Conservation (phyloP, 345 rosid genomes). For the Sonneratia caseolaris region DNA sequence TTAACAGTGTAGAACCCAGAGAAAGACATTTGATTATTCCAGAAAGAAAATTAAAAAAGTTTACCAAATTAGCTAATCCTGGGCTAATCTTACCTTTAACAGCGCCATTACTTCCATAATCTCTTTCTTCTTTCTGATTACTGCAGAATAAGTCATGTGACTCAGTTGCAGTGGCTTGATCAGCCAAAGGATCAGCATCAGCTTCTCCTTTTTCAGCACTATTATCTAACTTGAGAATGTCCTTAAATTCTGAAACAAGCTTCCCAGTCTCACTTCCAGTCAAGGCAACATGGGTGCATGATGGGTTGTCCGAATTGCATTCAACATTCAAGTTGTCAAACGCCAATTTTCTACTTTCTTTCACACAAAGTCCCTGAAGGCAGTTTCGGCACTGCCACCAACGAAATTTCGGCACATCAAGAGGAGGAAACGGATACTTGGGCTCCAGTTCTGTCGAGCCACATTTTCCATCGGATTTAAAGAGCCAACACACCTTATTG, state of each 20-base stretch:
- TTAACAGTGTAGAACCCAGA: background rate
- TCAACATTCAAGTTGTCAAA: background rate
- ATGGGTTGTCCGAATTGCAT: conserved; percentile 6
- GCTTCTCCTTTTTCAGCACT: conserved; percentile 5
- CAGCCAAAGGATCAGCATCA: conserved; percentile 2
- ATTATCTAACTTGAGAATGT: conserved; percentile 2
- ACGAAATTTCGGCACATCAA: conserved; percentile 14
- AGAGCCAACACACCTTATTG: conserved; percentile 12
- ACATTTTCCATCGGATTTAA: conserved; percentile 1
- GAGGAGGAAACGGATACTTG: conserved; percentile 12
- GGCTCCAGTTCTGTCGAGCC: conserved; percentile 2
- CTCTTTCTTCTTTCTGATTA: conserved; percentile 1
- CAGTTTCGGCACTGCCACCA: conserved; percentile 18
- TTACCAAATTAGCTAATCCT: background rate
- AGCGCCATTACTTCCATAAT: conserved; percentile 3
- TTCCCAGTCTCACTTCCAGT: conserved; percentile 9
- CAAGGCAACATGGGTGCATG: conserved; percentile 3
- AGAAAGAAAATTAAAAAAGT: background rate
- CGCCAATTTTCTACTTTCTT: conserved; percentile 1
- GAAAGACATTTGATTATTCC: background rate
- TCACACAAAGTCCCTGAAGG: conserved; percentile 3
- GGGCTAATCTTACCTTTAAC: conserved; percentile 8
- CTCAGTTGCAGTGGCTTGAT: background rate
- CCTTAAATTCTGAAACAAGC: conserved; percentile 6
- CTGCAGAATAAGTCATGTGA: background rate